Base-by-base conservation (phyloP, 192 early-diverging fungal species). In the Funneliformis mosseae region DNA sequence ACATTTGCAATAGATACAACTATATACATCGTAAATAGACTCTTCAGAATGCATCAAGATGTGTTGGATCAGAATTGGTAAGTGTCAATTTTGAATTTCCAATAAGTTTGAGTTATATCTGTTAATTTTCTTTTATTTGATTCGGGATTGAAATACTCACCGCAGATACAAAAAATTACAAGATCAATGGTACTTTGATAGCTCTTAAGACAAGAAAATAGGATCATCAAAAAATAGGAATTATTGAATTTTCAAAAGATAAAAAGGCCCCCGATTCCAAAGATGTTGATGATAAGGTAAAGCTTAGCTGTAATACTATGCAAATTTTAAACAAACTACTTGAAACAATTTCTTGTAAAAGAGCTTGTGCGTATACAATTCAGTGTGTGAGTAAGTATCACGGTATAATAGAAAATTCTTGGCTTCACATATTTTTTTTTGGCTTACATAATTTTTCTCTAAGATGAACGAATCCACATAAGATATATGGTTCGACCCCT, bases 41-140 rank as follows among this genome's bases (percentile, higher is more conserved):
- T 78, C 55, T 78, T 69, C 33, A 48, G 48, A 25, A 78, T 78
- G 66, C 27, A 69, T 38, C 77, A 78, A 69, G 77, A 78, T 23
- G 77, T 69, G 33, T 48, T 78, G 5, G 77, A 78, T 67, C 25
- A 69, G 38, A 28, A 25, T 33, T 78, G 64, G 64, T 69, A 78
- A 64, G 12, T 64, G 64, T 77, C 62, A 69, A 78, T 78, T 28
- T 78, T 18, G 33, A 78, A 64, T 45, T 45, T 66, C 23, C 4
- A 43, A 59, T 16, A n/a, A 48, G 41, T 25, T 8, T 41, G n/a
- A 74, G 63, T 11, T 12, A 21, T n/a, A 9, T 41, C 39, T 38
- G 18, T 62, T 38, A 59, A 18, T 33, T 42, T 38, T 16, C 28
- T 10, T 11, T 76, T 62, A 4, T 27, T 76, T 76, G 23, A 61